Conservation (phyloP, 1,139 yeast species). For the Trichomonascaceae sp. region DNA sequence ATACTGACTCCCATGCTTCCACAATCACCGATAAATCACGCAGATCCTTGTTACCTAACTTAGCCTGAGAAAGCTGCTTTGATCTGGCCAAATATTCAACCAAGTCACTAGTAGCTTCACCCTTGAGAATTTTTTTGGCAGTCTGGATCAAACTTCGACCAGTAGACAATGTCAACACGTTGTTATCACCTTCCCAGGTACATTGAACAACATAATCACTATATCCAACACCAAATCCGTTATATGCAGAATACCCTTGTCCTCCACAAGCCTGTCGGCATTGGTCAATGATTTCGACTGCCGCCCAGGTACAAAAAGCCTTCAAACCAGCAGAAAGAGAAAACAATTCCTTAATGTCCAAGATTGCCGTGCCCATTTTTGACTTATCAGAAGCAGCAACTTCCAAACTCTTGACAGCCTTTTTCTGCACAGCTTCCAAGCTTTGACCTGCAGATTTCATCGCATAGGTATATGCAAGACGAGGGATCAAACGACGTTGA, state of each 20-base stretch:
- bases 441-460: constrained; percentile 66
- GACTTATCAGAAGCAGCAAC: constrained; percentile 32
- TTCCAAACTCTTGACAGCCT: constrained; percentile 49
- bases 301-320: constrained; percentile 85
- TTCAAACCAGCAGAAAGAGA: constrained; percentile 84
- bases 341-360: constrained; percentile 68
- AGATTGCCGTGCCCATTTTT: constrained; percentile 40
- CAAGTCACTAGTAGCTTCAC: constrained; percentile 28
- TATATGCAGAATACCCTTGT: constrained; percentile 86
- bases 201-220: constrained; percentile 94
- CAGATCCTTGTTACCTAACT: constrained; percentile 26
- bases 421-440: constrained; percentile 49
- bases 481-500: constrained; percentile 79
- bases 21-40: constrained; percentile 30
- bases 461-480: constrained; percentile 69
- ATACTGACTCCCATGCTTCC: constrained; percentile 39
- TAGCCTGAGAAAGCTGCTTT: constrained; percentile 20
- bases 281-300: constrained; percentile 74
- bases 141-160: constrained; percentile 46
- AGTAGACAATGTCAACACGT: constrained; percentile 72
- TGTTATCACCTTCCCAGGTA: constrained; percentile 98
- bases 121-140: constrained; percentile 29
- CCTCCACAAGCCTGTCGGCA: constrained; percentile 97
- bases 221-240: constrained; percentile 84
- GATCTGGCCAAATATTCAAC: constrained; percentile 29